Base-by-base conservation (phyloP, 805 yeast genomes). In the Nakazawaea molendinolei region DNA sequence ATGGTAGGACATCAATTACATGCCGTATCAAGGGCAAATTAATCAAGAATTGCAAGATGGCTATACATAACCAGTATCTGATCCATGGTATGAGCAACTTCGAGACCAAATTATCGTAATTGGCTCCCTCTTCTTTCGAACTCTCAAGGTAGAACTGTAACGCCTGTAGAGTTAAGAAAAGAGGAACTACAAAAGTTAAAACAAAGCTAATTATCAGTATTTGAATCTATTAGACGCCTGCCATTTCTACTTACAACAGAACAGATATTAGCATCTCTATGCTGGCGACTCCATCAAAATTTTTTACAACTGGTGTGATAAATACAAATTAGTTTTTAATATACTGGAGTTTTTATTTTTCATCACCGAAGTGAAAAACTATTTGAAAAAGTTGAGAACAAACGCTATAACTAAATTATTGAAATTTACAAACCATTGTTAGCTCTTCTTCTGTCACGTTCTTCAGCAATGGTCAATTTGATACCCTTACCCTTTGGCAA, bases 401-500 rank as follows among this genome's bases (percentile, higher is more conserved):
- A n/a, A n/a, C n/a, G n/a, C n/a, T n/a, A n/a, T n/a, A n/a, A n/a
- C n/a, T n/a, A n/a, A n/a, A n/a, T n/a, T n/a, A n/a, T n/a, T n/a
- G n/a, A 24, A 22, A 45, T 33, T 67, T 67, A 66, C 60, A 71
- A 67, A 65, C 74, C 76, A 55, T 65, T 68, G 65, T 76, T 83
- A 62, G 90, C 87, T 74, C 95, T 84, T 74, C 95, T 89, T 79
- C 89, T 79, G 85, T 87, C 96, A 74, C 96, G 86, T 80, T 87
- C 96, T 76, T 87, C 96, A 63, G 95, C 75, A 65, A 87, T 87
- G 60, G 90, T 66, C 65, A 87, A 79, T 79, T 87, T 87, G 71
- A 87, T 83, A 83, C 97, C 97, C 81, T 87, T 87, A 75, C 96
- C 97, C 90, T 86, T 87, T 75, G 97, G 96, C 69, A 87, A 76